phyloP scores from a whole-genome alignment of 169 alveolate genomes.

The Plasmodium malariae region DNA sequence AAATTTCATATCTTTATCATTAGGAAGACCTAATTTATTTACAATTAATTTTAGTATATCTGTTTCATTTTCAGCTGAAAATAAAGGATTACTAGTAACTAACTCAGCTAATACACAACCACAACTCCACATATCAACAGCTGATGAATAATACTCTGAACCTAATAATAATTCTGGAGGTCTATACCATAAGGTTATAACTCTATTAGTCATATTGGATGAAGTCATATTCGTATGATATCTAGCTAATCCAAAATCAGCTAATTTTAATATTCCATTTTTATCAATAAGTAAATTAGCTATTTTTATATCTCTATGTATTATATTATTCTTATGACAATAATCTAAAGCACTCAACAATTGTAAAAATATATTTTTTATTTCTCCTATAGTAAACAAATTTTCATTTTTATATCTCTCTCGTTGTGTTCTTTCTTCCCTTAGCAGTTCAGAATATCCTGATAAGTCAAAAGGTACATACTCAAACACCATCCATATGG shows the following conservation, averaged over 20 bases:
- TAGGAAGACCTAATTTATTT: slow-evolving; percentile 83
- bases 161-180: slow-evolving; percentile 98
- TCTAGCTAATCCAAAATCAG: slow-evolving; percentile 97
- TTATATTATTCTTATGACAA: slow-evolving; percentile 90
- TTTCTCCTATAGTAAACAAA: slow-evolving; percentile 87
- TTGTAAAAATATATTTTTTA: slow-evolving; percentile 88
- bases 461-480: slow-evolving; percentile 90
- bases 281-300: slow-evolving; percentile 93
- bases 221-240: slow-evolving; percentile 80
- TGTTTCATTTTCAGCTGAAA: slow-evolving; percentile 92
- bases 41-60: slow-evolving; percentile 88
- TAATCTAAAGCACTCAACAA: slow-evolving; percentile 89
- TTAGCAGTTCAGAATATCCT: slow-evolving; percentile 88
- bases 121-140: slow-evolving; percentile 97
- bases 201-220: slow-evolving; percentile 93
- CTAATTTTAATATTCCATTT: slow-evolving; percentile 95
- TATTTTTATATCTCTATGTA: slow-evolving; percentile 93
- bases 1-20: slow-evolving; percentile 77
- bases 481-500: slow-evolving; percentile 91
- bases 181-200: slow-evolving; percentile 97
- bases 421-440: slow-evolving; percentile 76
- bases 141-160: slow-evolving; percentile 88
- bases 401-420: slow-evolving; percentile 78
- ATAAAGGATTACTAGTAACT: slow-evolving; percentile 90
- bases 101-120: slow-evolving; percentile 97